Conservation (phyloP, 164 flowering plant species). For the Umbilicus rupestris region DNA sequence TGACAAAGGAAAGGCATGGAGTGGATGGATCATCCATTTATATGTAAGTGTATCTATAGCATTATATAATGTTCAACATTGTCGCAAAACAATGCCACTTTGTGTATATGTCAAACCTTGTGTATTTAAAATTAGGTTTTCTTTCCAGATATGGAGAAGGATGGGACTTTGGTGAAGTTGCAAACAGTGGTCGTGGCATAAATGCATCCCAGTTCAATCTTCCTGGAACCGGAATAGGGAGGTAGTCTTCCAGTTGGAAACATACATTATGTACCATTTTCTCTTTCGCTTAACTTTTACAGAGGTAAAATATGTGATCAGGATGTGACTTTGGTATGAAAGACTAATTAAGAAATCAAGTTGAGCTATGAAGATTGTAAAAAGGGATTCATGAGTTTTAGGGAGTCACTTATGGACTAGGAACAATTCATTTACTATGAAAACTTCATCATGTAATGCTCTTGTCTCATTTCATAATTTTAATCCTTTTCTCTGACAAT, state of each 20-base stretch:
- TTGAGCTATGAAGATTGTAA: background rate
- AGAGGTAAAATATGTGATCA: background rate
- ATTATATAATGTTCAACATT: background rate
- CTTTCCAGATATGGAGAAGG: slow-evolving; percentile 84
- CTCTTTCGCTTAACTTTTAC: background rate
- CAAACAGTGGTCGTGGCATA: slow-evolving; percentile 79
- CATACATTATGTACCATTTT: background rate
- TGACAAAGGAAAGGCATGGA: slow-evolving; percentile 48
- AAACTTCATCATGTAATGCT: background rate
- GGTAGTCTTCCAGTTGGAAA: slow-evolving; percentile 27
- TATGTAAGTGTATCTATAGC: slow-evolving; percentile 33
- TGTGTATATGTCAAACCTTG: background rate
- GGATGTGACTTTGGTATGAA: background rate
- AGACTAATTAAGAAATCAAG: background rate
- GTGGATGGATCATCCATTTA: slow-evolving; percentile 77
- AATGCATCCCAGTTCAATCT: slow-evolving; percentile 93
- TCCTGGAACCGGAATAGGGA: slow-evolving; percentile 78
- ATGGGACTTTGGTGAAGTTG: slow-evolving; percentile 98
- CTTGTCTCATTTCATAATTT: background rate
- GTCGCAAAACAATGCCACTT: background rate
- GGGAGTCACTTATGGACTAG: too few relatives aligned
- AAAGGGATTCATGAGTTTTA: background rate
- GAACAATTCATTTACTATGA: background rate
- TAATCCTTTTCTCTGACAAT: background rate
- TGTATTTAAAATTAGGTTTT: background rate